Base-by-base conservation (phyloP, 202 grass and related monocot genomes). In the Setaria viridis region DNA sequence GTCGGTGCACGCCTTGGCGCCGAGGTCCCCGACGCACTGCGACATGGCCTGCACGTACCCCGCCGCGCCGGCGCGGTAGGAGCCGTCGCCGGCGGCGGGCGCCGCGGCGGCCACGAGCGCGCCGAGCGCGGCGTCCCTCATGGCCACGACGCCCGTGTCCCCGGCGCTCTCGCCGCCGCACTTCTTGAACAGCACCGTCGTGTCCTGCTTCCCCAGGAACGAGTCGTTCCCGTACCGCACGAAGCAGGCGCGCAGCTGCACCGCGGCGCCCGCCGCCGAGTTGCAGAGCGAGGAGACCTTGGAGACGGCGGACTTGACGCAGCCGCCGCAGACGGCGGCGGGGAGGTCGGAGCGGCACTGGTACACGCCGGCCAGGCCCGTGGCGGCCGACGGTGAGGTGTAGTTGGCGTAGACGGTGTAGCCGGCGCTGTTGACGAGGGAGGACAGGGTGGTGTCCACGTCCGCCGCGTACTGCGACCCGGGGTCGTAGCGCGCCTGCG, bases 201-300 rank as follows among this genome's bases (percentile, higher is more conserved):
- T 95, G 89, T 98, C 96, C 53, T 62, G 93, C 78, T 51, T 89
- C 56, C 93, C 96, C 0, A 98, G 70, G 90, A 98, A 95, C 64
- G 96, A 89, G 37, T 95, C 93, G 70, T 98, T 94, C 30, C 93
- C 88, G 84, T 94, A 98, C 20, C 96, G 91, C 9, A 98, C 15
- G 72, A 95, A 92, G 91, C 96, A 98, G 29, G 93, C 93, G 49
- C 93, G 93, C 81, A 98, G 96, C 88, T 98, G 96, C 53, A 98
- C 89, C 0, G 81, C 85, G 14, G 88, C 96, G 4, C 88, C 86
- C 11, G 90, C 62, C 2, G 93, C 88, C 17, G 86, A 49, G 68
- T 89, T 91, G 76, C 96, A 98, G 55, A 98, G 88, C 20, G 88
- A 74, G 4, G 90, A 73, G 74, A 98, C 81, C 72, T 92, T 91